Base-by-base conservation (phyloP, 2,329 filamentous ascomycete genomes). In the Colletotrichum falcatum region DNA sequence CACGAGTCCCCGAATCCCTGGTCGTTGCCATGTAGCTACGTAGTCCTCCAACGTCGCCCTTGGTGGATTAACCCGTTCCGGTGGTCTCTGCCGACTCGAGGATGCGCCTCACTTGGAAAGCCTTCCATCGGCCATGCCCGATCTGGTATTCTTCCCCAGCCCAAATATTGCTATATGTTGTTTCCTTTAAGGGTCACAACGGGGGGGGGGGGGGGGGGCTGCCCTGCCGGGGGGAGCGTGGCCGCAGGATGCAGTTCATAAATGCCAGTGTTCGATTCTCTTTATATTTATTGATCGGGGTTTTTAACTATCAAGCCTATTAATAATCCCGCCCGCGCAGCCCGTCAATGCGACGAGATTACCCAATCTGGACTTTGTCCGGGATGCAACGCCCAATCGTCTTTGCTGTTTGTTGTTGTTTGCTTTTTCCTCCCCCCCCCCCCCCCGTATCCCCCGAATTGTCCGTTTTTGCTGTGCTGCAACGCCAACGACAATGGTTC, bases 291-390 rank as follows among this genome's bases (percentile, higher is more conserved):
- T 44, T 44, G n/a, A n/a, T n/a, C n/a, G n/a, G n/a, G n/a, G n/a
- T n/a, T 44, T 9, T 18, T 42, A 6, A 6, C 6, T 44, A n/a
- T n/a, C n/a, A n/a, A n/a, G n/a, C n/a, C 42, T 65, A 65, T 65
- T 65, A 66, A 61, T 61, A 66, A 61, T n/a, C n/a, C n/a, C 44
- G 55, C 39, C 62, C 56, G 49, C 53, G 20, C 14, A 61, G 61
- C 26, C 18, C 58, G 66, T 66, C 56, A 70, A 66, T 53, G 56
- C 67, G 67, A 70, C 26, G 63, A 70, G 67, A 70, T 70, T 70
- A n/a, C 67, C 63, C 49, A 61, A 66, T 44, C 30, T 61, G 63
- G 63, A 61, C 20, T 12, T 42, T 23, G 63, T 58, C 67, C 67
- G 63, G 66, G 67, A 62, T 66, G 42, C 6, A n/a, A 70, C 58